Base-by-base conservation (phyloP, 1,139 yeast species). In the Debaryomycetaceae sp. region DNA sequence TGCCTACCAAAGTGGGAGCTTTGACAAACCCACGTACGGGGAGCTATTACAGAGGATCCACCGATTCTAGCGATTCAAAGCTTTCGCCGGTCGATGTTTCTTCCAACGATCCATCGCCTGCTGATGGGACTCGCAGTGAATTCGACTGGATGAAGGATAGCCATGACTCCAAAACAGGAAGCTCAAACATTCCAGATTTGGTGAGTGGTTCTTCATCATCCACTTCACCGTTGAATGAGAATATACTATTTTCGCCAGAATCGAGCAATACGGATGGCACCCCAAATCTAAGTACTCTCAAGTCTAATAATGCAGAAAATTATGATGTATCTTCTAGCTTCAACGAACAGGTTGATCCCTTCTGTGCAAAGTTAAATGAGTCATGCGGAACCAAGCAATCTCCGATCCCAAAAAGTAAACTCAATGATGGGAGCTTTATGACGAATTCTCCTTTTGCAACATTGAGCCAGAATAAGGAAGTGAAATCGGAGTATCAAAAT, bases 321-420 rank as follows among this genome's bases (percentile, higher is more conserved):
- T 47, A 47, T 18, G 58, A 54, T 17, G 46, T 57, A 31, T 46
- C 51, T 8, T 48, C 51, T 14, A 56, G 55, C 24, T 73, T 70
- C 47, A 76, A 72, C 31, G 78, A 73, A 47, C 61, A 68, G 47
- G 59, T 66, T 15, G 74, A 72, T 47, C 83, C 82, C 36, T 91
- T 91, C 55, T 91, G 98, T 56, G 77, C 75, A 19, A 78, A 81
- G 52, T 70, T 91, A 51, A 78, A 78, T 46, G 76, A 81, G 57
- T 97, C 91, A 0, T 91, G 98, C 61, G 97, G 96, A 14, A 83
- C 83, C n/a, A 81, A 72, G 55, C 70, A 70, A 22, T 65, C 76
- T 45, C 95, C 95, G 3, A 60, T 82, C 6, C 95, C 96, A 6
- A 75, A 77, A 54, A 59, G 50, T 46, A 51, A 61, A 41, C 45